phyloP scores from a whole-genome alignment of 2,329 filamentous ascomycete genomes.

The Bipolaris sorokiniana region DNA sequence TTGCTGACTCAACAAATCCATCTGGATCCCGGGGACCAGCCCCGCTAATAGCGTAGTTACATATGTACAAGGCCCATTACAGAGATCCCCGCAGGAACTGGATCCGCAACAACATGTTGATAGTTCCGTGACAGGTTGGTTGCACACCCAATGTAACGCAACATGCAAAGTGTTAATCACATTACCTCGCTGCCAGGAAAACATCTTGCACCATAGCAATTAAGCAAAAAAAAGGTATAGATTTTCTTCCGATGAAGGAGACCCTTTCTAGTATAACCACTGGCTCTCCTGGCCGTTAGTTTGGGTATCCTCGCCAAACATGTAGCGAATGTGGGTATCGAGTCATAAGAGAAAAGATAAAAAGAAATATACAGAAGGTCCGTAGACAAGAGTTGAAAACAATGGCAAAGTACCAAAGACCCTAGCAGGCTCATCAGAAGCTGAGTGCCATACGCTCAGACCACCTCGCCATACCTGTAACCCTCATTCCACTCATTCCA shows the following conservation, averaged over 20 bases:
- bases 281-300: constrained; percentile 26
- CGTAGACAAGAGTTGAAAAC: constrained; percentile 12
- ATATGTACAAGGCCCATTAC: not conserved
- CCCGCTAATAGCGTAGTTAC: not conserved
- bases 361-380: constrained; percentile 20
- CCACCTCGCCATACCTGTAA: constrained; percentile 31
- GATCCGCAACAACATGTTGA: constrained; percentile 8
- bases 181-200: not conserved
- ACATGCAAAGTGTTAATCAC: constrained; percentile 2
- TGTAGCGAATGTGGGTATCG: constrained; percentile 40
- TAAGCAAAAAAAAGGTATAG: constrained; percentile 22
- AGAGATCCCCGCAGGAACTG: not conserved
- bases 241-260: constrained; percentile 48
- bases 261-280: constrained; percentile 44
- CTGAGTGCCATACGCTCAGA: constrained; percentile 27
- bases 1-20: not conserved
- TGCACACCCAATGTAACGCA: constrained; percentile 1
- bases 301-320: constrained; percentile 28
- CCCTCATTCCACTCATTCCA: constrained; percentile 26
- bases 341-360: constrained; percentile 12
- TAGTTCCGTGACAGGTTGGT: constrained; percentile 16
- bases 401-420: constrained; percentile 12
- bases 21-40: not conserved
- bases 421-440: constrained; percentile 2
- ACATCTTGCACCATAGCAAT: not conserved